Conservation (phyloP, 345 rosid species). For the Noccaea bulbosa region DNA sequence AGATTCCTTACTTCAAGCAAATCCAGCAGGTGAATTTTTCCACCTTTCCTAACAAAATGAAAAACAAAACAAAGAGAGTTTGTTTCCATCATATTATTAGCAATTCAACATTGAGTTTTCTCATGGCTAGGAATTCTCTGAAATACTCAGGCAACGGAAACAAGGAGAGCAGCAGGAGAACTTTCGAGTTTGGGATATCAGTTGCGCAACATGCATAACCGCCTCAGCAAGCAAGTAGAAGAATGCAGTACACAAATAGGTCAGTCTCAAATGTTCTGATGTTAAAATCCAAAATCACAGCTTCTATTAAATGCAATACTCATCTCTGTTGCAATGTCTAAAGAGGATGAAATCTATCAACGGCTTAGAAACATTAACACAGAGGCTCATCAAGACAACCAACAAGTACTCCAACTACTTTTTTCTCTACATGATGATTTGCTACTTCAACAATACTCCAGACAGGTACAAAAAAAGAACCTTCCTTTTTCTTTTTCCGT, state of each 20-base stretch:
- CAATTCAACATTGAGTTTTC: conserved; percentile 32
- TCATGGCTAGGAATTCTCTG: conserved; percentile 36
- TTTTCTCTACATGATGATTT: conserved; percentile 60
- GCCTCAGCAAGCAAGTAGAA: conserved; percentile 60
- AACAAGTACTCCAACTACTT: conserved; percentile 60
- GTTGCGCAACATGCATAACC: conserved; percentile 49
- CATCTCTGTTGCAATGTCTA: conserved; percentile 16
- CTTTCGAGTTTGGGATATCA: conserved; percentile 59
- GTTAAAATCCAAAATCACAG: not conserved
- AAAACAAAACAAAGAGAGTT: not conserved
- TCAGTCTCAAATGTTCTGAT: conserved; percentile 34
- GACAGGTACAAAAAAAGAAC: conserved; percentile 46
- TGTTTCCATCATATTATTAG: not conserved
- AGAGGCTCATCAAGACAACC: conserved; percentile 58
- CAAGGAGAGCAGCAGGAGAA: conserved; percentile 64
- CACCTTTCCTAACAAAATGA: conserved; percentile 31
- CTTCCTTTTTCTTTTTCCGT: conserved; percentile 28
- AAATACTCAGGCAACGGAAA: conserved; percentile 48
- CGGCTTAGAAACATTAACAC: conserved; percentile 52
- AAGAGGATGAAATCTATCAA: conserved; percentile 64
- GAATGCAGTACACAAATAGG: conserved; percentile 62
- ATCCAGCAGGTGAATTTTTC: conserved; percentile 68
- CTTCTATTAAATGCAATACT: conserved; percentile 3
- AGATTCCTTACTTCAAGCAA: conserved; percentile 51
- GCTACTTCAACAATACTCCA: conserved; percentile 60